These are phyloP conservation scores for Pelargonium exstipulatum DNA, from an alignment of 441 rosid species.

Conservation along the genomic window DNA sequence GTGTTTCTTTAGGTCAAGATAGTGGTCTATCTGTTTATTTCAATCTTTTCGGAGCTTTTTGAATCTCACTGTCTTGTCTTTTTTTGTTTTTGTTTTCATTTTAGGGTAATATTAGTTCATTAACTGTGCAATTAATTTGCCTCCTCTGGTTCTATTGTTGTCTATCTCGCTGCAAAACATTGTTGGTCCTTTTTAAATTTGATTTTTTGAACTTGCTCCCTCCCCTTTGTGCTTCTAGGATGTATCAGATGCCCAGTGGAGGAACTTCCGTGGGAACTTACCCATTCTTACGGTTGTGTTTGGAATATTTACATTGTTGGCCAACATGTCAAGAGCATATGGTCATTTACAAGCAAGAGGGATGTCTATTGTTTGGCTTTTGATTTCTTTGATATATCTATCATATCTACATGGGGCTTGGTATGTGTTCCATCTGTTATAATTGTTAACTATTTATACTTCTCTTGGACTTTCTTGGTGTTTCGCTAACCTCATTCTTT, in stretches of 20 bases:
- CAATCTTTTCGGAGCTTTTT: not conserved
- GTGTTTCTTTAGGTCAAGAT: not conserved
- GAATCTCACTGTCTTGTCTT: not conserved
- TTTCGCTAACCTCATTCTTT: conserved; percentile 16
- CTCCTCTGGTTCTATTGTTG: not conserved
- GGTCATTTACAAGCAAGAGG: conserved; percentile 50
- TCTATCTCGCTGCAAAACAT: not conserved
- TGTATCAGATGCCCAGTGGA: conserved; percentile 84
- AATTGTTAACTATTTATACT: not conserved
- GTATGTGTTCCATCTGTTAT: conserved; percentile 32
- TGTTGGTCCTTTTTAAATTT: not conserved
- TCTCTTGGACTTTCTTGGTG: conserved; percentile 13
- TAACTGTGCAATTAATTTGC: not conserved
- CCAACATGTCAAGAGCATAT: conserved; percentile 36
- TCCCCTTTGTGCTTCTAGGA: conserved; percentile 38
- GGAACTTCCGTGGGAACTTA: conserved; percentile 76
- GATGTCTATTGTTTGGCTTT: conserved; percentile 72
- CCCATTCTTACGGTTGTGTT: conserved; percentile 62
- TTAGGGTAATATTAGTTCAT: not conserved
- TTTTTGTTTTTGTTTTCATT: not conserved
- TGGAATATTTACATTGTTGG: conserved; percentile 45
- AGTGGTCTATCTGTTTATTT: not conserved
- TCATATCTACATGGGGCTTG: conserved; percentile 82
- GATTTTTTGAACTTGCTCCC: not conserved
- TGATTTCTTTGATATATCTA: conserved; percentile 59